A percentile compares a stretch with the other conserved stretches of the same genome.
Conservation (phyloP, 192 early-diverging fungal genomes). For the Backusella parvicylindrica region DNA sequence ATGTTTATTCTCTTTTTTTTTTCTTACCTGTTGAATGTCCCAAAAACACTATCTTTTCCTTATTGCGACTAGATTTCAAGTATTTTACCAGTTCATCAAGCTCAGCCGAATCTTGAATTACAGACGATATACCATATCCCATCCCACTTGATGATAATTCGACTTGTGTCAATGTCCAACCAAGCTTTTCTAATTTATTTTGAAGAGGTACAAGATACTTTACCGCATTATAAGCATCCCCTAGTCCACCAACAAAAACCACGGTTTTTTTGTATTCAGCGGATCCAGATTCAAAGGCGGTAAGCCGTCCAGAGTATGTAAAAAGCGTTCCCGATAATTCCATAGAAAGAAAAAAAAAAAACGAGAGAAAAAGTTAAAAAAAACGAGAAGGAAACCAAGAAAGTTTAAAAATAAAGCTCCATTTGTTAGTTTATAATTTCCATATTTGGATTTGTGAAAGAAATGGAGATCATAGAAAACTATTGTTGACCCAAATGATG, state of each 20-base stretch:
- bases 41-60: constrained; percentile 36
- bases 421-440: background rate
- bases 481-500: too few species aligned
- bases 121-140: constrained; percentile 37
- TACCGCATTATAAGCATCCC: constrained; percentile 41
- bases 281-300: constrained; percentile 40
- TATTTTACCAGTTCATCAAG: constrained; percentile 34
- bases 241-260: constrained; percentile 38
- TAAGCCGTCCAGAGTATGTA: constrained; percentile 32
- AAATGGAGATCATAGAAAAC: background rate
- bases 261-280: constrained; percentile 17
- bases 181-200: constrained; percentile 14
- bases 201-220: constrained; percentile 31
- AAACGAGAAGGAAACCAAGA: background rate
- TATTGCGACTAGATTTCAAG: constrained; percentile 24
- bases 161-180: constrained; percentile 37
- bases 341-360: constrained; percentile 15
- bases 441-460: background rate
- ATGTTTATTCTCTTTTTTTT: too few species aligned
- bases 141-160: constrained; percentile 38
- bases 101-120: constrained; percentile 36
- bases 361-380: background rate
- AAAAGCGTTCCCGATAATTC: constrained; percentile 36
- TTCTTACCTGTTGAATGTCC: constrained; percentile 42
- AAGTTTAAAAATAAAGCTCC: background rate